Evolutionary conservation across 352 stramenopile species (phyloP).

Genomic region (Phytophthora lateralis): DNA sequence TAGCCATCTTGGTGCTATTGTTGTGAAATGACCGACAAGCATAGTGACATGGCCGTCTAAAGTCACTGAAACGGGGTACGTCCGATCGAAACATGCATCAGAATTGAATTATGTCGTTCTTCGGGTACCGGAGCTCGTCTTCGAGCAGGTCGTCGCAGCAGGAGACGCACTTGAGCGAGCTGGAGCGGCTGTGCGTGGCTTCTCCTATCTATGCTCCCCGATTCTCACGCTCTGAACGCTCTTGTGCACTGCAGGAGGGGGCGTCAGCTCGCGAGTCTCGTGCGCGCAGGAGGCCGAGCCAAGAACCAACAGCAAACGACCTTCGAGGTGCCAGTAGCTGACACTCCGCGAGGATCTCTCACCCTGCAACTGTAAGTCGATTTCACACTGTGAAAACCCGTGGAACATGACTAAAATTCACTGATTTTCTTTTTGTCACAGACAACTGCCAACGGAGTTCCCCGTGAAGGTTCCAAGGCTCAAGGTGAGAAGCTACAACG

Average conservation of each 20-base stretch:
- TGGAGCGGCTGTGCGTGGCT: slow-evolving; percentile 73
- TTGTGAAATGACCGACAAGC: background rate
- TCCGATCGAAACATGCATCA: background rate
- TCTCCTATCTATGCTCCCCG: background rate
- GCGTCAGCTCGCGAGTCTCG: slow-evolving; percentile 79
- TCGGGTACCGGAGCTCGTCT: slow-evolving; percentile 66
- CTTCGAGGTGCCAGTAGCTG: slow-evolving; percentile 74
- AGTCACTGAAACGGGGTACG: background rate
- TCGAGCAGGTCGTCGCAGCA: slow-evolving; percentile 51
- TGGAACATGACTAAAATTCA: slow-evolving; percentile 1
- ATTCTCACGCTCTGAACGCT: slow-evolving; percentile 8
- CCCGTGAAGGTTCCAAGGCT: slow-evolving; percentile 69
- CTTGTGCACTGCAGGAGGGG: slow-evolving; percentile 51
- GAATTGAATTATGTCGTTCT: slow-evolving; percentile 60
- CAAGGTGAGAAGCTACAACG: slow-evolving; percentile 38
- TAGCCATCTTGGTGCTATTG: slow-evolving; percentile 25
- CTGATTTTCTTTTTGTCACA: slow-evolving; percentile 22
- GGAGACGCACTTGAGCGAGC: slow-evolving; percentile 81
- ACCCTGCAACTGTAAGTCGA: slow-evolving; percentile 51
- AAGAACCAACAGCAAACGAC: slow-evolving; percentile 88
- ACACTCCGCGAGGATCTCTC: slow-evolving; percentile 61
- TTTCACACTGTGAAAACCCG: background rate
- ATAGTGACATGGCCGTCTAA: background rate
- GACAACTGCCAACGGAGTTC: slow-evolving; percentile 75
- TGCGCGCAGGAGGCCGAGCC: slow-evolving; percentile 76